A percentile compares a stretch with the other conserved stretches of the same genome.
Conservation (phyloP, 208 protist genomes). For the Balamuthia mandrillaris region DNA sequence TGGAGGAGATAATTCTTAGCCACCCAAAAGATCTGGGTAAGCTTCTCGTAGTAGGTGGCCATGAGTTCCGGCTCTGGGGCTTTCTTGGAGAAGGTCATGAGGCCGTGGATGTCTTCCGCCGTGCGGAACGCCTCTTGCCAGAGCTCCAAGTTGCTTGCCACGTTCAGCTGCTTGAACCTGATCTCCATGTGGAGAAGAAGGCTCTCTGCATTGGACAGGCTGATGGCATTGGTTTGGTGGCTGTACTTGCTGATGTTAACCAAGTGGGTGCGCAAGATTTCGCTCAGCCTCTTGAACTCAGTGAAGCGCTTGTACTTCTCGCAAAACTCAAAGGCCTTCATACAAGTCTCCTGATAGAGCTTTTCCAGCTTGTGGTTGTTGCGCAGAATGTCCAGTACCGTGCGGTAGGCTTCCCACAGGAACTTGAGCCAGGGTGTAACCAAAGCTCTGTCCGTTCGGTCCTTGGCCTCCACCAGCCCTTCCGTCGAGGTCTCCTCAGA, state of each 20-base stretch:
- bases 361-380: constrained; percentile 73
- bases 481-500: constrained; percentile 57
- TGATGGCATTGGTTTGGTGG: constrained; percentile 45
- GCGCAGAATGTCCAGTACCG: constrained; percentile 72
- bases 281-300: constrained; percentile 74
- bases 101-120: constrained; percentile 55
- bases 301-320: constrained; percentile 71
- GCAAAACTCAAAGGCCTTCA: constrained; percentile 76
- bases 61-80: constrained; percentile 46
- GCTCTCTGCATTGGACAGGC: constrained; percentile 57
- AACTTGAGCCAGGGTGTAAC: constrained; percentile 71
- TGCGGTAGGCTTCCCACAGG: constrained; percentile 76
- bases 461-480: constrained; percentile 40
- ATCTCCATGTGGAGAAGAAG: constrained; percentile 71
- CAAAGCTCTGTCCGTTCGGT: constrained; percentile 54
- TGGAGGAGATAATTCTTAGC: constrained; percentile 59
- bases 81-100: constrained; percentile 41
- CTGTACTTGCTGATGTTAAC: constrained; percentile 46
- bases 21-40: constrained; percentile 56
- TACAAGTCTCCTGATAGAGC: constrained; percentile 67
- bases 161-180: constrained; percentile 71
- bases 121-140: constrained; percentile 67
- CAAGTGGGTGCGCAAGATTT: constrained; percentile 71
- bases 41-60: constrained; percentile 53
- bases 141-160: constrained; percentile 69